Evolutionary conservation across 2,329 filamentous ascomycete species (phyloP).

Genomic region (Claviceps pusilla): DNA sequence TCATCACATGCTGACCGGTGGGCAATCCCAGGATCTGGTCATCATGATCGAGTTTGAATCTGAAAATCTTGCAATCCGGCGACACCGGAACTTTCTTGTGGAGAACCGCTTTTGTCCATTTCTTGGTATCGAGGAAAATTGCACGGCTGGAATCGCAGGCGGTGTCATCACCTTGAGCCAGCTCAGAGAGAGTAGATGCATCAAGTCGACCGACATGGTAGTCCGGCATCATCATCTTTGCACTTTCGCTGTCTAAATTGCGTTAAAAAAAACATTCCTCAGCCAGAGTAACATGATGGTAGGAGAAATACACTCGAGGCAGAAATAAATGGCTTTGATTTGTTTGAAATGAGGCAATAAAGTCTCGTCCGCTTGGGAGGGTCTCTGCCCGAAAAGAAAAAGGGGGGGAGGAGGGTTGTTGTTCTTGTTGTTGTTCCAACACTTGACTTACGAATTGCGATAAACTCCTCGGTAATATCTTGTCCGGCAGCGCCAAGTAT

Average conservation of each 20-base stretch:
- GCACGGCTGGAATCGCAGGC: conserved; percentile 28
- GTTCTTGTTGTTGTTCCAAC: neutral
- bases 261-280: neutral
- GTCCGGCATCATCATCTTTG: conserved; percentile 72
- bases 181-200: conserved; percentile 34
- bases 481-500: conserved; percentile 70
- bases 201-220: conserved; percentile 76
- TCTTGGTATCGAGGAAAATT: conserved; percentile 55
- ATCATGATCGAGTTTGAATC: conserved; percentile 59
- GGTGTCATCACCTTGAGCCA: conserved; percentile 30
- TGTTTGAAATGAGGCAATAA: neutral
- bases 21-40: conserved; percentile 61
- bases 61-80: conserved; percentile 67
- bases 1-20: conserved; percentile 74
- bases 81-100: conserved; percentile 55
- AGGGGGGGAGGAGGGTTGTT: neutral
- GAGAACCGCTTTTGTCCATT: conserved; percentile 61
- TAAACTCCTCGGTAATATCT: conserved; percentile 76
- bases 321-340: neutral
- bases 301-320: neutral
- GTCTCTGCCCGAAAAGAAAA: neutral
- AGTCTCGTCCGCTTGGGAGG: neutral
- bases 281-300: neutral
- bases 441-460: conserved; percentile 63
- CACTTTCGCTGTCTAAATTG: conserved; percentile 69